A percentile compares a stretch with the other conserved stretches of the same genome.
Conservation (phyloP, 345 rosid species). For the Populus alba region DNA sequence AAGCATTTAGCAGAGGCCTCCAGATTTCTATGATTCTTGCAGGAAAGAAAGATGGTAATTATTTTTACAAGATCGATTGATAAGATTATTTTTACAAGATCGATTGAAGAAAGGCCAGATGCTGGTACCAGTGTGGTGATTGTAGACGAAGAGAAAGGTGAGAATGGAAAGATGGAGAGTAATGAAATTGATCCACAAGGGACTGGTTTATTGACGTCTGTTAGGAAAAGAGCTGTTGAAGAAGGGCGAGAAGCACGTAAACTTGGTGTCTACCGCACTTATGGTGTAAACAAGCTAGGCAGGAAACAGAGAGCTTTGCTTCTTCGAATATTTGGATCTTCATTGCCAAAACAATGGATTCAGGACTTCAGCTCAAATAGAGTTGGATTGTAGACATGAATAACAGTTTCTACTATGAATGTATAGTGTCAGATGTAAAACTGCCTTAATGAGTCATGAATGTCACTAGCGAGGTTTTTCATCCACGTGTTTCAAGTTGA, state of each 20-base stretch:
- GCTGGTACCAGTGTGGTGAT: neutral
- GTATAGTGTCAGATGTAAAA: no score
- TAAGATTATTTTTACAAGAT: no score
- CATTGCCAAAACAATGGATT: conserved; percentile 48
- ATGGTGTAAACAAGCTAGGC: conserved; percentile 29
- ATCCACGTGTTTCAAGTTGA: no score
- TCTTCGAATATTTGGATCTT: conserved; percentile 44
- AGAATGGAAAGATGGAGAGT: conserved; percentile 25
- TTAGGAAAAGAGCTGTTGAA: conserved; percentile 43
- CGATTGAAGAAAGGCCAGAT: conserved; percentile 22
- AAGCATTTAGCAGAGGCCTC: conserved; percentile 91
- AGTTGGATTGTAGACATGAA: neutral
- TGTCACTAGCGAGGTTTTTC: no score
- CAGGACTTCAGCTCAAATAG: neutral
- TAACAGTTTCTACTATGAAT: no score
- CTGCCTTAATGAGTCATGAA: no score
- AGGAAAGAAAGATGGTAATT: conserved; percentile 34
- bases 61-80: neutral
- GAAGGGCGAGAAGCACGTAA: conserved; percentile 53
- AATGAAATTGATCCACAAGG: conserved; percentile 19
- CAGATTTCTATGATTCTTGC: conserved; percentile 86
- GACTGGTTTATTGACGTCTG: conserved; percentile 34
- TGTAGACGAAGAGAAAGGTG: conserved; percentile 19
- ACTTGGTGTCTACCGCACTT: conserved; percentile 35
- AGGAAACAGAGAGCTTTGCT: conserved; percentile 46